Percentiles rank a stretch among this genome's conserved stretches.
Conservation (phyloP, 2,329 filamentous ascomycete species). For the Alternaria incomplexa region DNA sequence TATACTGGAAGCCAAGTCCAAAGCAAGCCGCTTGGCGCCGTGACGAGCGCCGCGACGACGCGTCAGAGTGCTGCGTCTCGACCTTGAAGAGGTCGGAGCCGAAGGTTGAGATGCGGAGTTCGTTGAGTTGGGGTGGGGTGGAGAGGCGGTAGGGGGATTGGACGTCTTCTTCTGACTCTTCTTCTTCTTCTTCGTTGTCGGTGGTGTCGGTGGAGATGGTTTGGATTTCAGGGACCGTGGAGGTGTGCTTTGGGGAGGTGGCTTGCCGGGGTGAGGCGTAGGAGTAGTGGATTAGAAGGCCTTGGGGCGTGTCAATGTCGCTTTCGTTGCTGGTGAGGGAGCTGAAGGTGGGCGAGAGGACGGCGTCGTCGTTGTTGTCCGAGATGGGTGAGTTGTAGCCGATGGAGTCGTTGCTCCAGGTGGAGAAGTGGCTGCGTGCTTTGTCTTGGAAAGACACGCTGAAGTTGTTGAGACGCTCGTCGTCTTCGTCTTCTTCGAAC, state of each 20-base stretch:
- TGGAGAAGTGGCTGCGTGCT: conserved; percentile 41
- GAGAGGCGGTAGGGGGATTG: conserved; percentile 15
- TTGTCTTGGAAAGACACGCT: conserved; percentile 21
- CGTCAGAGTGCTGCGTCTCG: conserved; percentile 22
- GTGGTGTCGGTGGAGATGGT: not conserved
- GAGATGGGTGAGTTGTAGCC: conserved; percentile 30
- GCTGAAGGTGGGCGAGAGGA: conserved; percentile 42
- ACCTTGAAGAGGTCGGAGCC: conserved; percentile 38
- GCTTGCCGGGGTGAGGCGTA: conserved; percentile 17
- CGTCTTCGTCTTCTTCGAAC: conserved; percentile 21
- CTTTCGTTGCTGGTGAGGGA: conserved; percentile 41
- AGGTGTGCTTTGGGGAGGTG: not conserved
- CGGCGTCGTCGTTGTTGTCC: conserved; percentile 27
- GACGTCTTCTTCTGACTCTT: conserved; percentile 13
- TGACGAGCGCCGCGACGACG: conserved; percentile 17
- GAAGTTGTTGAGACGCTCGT: conserved; percentile 15
- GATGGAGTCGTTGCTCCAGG: conserved; percentile 39
- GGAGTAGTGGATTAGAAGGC: conserved; percentile 28
- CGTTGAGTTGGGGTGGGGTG: conserved; percentile 30
- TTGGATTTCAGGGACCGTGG: conserved; percentile 11
- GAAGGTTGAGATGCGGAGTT: conserved; percentile 36
- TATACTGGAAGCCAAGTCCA: conserved; percentile 44
- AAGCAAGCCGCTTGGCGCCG: conserved; percentile 42
- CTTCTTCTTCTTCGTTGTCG: conserved; percentile 7
- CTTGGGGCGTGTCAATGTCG: conserved; percentile 28